Evolutionary conservation across 768 basidiomycete genomes (phyloP).

Genomic region (Suillus plorans): DNA sequence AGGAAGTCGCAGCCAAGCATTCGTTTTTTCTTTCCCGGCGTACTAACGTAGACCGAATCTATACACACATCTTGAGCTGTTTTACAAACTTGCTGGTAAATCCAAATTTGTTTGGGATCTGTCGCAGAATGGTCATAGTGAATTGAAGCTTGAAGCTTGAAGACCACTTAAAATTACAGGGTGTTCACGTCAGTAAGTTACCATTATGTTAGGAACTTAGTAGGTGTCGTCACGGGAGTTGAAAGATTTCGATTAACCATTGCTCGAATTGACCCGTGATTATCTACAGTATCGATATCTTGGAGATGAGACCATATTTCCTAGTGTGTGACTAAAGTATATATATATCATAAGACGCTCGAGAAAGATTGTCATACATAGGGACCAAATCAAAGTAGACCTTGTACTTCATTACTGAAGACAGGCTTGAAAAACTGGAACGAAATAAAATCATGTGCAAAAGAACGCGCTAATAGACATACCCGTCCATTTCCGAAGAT

Average conservation of each 20-base stretch:
- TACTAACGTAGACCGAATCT: background rate
- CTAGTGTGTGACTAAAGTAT: background rate
- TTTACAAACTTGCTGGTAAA: background rate
- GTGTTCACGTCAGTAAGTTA: too few relatives aligned
- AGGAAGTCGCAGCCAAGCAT: background rate
- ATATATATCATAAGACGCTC: background rate
- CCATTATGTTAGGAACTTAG: too few relatives aligned
- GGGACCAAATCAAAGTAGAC: background rate
- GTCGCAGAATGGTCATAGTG: background rate
- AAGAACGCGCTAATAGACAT: background rate
- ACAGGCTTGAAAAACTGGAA: background rate
- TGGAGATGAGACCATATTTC: background rate
- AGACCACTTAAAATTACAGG: background rate
- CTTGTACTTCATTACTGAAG: background rate
- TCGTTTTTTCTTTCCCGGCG: background rate
- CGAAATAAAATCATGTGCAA: background rate
- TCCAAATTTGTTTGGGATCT: background rate
- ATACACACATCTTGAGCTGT: background rate
- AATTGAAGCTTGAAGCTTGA: background rate
- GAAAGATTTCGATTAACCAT: too few relatives aligned
- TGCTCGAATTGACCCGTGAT: too few relatives aligned
- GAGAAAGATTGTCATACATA: background rate
- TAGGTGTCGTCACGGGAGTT: too few relatives aligned
- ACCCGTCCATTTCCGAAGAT: background rate
- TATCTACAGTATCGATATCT: too few relatives aligned